phyloP scores from a whole-genome alignment of 257 asterid genomes.

The Primulina huaijiensis region DNA sequence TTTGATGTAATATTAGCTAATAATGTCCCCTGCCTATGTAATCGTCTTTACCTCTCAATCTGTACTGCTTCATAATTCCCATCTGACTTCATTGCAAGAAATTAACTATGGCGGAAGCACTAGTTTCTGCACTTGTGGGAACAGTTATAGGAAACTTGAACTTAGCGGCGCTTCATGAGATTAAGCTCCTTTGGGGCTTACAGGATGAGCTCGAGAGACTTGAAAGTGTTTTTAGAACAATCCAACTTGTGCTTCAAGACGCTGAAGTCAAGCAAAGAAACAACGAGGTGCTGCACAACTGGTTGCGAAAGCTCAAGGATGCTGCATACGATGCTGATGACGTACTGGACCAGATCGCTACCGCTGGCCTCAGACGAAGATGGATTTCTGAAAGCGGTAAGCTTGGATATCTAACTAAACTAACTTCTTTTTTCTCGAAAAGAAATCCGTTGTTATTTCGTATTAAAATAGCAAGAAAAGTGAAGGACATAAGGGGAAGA shows the following conservation, averaged over 20 bases:
- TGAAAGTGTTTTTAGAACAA: background rate
- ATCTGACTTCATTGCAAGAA: too few species aligned
- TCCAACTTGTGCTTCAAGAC: background rate
- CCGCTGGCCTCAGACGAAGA: background rate
- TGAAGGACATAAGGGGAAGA: background rate
- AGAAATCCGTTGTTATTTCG: too few species aligned
- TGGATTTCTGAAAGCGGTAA: background rate
- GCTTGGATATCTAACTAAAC: too few species aligned
- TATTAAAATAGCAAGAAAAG: background rate
- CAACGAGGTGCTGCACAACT: background rate
- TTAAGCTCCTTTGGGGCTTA: background rate
- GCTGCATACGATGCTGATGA: background rate
- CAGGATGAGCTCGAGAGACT: background rate
- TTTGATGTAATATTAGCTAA: too few species aligned
- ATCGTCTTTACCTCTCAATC: too few species aligned
- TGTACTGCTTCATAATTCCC: background rate
- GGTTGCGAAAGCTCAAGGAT: background rate
- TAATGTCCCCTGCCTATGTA: too few species aligned
- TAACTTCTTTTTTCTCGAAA: too few species aligned
- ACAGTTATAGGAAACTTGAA: conserved; percentile 12
- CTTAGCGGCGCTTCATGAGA: conserved; percentile 5
- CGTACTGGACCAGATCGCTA: background rate
- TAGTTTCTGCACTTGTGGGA: conserved; percentile 25
- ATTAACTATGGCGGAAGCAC: conserved; percentile 18
- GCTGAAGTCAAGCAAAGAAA: background rate